Percentiles rank a stretch among this genome's conserved stretches.
Evolutionary conservation across 441 rosid genomes (phyloP).

Genomic region (Adansonia grandidieri): DNA sequence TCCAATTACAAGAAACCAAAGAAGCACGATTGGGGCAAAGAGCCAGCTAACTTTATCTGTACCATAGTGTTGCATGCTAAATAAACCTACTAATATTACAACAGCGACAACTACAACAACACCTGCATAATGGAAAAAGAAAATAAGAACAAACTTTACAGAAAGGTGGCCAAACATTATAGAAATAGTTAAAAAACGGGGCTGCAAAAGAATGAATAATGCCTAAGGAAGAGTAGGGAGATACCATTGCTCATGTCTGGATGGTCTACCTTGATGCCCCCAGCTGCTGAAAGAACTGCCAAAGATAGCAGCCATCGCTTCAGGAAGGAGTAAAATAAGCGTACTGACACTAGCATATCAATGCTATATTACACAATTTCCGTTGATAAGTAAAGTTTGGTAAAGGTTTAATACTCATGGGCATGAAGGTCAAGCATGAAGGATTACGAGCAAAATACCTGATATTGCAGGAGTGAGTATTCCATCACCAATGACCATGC

Average conservation of each 20-base stretch:
- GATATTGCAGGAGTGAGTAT: slow-evolving; percentile 98
- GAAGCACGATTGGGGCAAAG: slow-evolving; percentile 84
- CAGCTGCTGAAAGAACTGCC: slow-evolving; percentile 86
- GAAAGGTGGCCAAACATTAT: slow-evolving; percentile 7
- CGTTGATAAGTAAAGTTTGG: not conserved
- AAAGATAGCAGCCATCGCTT: slow-evolving; percentile 24
- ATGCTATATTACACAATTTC: not conserved
- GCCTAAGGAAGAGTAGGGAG: slow-evolving; percentile 22
- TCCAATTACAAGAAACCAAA: slow-evolving; percentile 83
- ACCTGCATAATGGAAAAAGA: slow-evolving; percentile 34
- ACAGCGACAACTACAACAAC: slow-evolving; percentile 72
- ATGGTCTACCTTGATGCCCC: slow-evolving; percentile 70
- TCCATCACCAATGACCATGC: slow-evolving; percentile 98
- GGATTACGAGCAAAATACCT: slow-evolving; percentile 45
- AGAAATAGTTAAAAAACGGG: slow-evolving; percentile 8
- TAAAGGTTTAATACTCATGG: not conserved
- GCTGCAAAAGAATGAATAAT: not conserved
- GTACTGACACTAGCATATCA: not conserved
- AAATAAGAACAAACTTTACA: not conserved
- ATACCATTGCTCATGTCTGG: slow-evolving; percentile 67
- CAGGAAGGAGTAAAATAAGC: slow-evolving; percentile 5
- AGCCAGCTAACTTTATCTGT: slow-evolving; percentile 89
- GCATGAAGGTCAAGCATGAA: not conserved
- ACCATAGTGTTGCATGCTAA: slow-evolving; percentile 87
- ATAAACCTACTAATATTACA: slow-evolving; percentile 72